Evolutionary conservation across 1,284 basidiomycete species (phyloP), one percentile per base, ranked within the genome.

Genomic region (Rhodotorula sp.): DNA sequence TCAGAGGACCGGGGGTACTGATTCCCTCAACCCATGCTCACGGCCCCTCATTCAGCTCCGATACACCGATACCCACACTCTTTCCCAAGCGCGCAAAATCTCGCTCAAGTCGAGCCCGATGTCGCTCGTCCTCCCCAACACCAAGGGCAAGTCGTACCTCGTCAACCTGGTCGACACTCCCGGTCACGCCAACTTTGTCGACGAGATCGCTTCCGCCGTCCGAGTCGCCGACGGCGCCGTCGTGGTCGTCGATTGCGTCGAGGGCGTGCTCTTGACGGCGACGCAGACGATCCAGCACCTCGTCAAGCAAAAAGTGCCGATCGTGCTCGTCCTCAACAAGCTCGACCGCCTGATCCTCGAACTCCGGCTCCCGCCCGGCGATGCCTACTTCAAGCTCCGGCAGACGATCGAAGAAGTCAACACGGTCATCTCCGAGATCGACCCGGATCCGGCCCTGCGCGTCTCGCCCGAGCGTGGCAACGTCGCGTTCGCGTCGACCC

Each of bases 401-500:
- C 96, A 98, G 80, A 97, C 96, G 8, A 96, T 99, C 71, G 97
- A 99, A 80, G 97, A 99, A 82, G 90, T 99, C 72, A 99, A 99
- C 82, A 91, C 90, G 3, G 89, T 94, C 81, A 96, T 97, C 78
- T 90, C 91, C 76, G 86, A 88, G 52, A 91, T 97, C 79, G 89
- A 97, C 82, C 89, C 92, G 14, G 89, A 96, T 81, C 93, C 95
- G 59, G 88, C 89, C 62, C 85, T 91, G 64, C 88, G 94, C 60
- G 83, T 99, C 48, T 95, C 92, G 74, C 97, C 97, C 1, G 97
- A 99, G 81, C 87, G 88, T 58, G 97, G 96, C 58, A 99, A 99
- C 79, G 95, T 99, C 61, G 93, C 94, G 0, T 99, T 99, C 79
- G 96, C 95, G 39, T 95, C 92, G 77, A 91, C 96, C 0, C 92